Conservation (phyloP, 192 early-diverging fungal species). For the Rhizophagus prolifer region DNA sequence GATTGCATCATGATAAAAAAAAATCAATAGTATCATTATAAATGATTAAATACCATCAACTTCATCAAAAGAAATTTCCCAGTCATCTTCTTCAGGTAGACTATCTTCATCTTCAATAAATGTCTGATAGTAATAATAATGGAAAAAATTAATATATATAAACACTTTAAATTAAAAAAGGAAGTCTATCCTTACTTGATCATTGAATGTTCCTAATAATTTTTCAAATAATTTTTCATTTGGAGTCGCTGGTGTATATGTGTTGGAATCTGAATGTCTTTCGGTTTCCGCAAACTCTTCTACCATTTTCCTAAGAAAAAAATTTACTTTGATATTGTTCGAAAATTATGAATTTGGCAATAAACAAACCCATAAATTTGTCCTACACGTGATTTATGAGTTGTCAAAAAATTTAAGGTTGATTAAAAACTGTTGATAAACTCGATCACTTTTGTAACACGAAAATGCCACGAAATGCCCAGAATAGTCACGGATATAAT, state of each 20-base stretch:
- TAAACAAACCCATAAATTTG: too few species aligned
- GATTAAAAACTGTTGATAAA: background rate
- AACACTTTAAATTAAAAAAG: background rate
- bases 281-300: background rate
- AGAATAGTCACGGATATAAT: background rate
- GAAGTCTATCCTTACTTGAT: background rate
- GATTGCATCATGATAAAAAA: background rate
- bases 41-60: conserved; percentile 47
- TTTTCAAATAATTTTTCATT: conserved; percentile 26
- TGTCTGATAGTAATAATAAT: background rate
- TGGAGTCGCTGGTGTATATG: background rate
- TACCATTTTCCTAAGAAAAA: background rate
- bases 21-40: background rate
- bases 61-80: conserved; percentile 56
- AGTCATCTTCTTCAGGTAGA: conserved; percentile 28
- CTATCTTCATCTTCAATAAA: background rate
- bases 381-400: background rate
- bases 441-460: background rate
- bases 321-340: too few species aligned
- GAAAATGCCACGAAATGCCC: background rate
- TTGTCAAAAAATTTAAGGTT: too few species aligned
- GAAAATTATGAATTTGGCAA: too few species aligned
- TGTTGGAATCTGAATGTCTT: background rate
- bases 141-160: background rate
- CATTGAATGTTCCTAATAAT: conserved; percentile 3